These are phyloP conservation scores for Metschnikowia similis DNA, from an alignment of 805 yeast species.

Conservation along the genomic window DNA sequence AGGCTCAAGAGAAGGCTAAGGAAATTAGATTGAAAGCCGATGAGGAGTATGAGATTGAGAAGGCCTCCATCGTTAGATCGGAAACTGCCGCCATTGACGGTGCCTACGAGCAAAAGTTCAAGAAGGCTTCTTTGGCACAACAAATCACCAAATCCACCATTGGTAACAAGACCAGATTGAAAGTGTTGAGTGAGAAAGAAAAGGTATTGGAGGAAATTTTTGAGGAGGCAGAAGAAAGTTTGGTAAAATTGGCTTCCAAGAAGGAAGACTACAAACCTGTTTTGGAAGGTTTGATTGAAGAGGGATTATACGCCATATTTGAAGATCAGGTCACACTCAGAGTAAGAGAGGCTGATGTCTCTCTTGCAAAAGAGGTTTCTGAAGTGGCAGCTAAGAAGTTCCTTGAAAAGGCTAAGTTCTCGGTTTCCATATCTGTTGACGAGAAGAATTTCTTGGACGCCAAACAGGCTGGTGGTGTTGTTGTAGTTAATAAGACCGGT, in stretches of 20 bases:
- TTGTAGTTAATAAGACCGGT: constrained; percentile 65
- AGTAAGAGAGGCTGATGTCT: constrained; percentile 64
- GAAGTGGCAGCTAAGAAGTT: constrained; percentile 60
- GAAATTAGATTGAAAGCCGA: constrained; percentile 95
- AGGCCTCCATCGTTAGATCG: constrained; percentile 88
- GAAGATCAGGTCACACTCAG: constrained; percentile 63
- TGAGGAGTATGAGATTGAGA: constrained; percentile 97
- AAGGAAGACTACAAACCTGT: constrained; percentile 60
- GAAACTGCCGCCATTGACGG: constrained; percentile 88
- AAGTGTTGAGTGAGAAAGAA: constrained; percentile 79
- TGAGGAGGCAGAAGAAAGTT: constrained; percentile 59
- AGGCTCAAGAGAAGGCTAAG: constrained; percentile 97
- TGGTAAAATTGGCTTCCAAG: constrained; percentile 55
- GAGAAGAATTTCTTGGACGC: constrained; percentile 56
- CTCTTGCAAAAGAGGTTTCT: constrained; percentile 56
- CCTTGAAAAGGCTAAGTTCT: constrained; percentile 55
- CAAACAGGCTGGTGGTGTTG: constrained; percentile 80
- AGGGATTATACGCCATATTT: constrained; percentile 64
- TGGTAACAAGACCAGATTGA: constrained; percentile 91
- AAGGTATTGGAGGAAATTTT: constrained; percentile 72
- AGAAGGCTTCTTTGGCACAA: constrained; percentile 88
- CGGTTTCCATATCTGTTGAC: constrained; percentile 52
- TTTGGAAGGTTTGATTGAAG: constrained; percentile 75
- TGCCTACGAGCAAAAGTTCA: constrained; percentile 72
- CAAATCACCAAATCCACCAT: constrained; percentile 94